These are phyloP conservation scores for Trichopus zeylanicus DNA, from an alignment of 116 monocot species.

Conservation along the genomic window DNA sequence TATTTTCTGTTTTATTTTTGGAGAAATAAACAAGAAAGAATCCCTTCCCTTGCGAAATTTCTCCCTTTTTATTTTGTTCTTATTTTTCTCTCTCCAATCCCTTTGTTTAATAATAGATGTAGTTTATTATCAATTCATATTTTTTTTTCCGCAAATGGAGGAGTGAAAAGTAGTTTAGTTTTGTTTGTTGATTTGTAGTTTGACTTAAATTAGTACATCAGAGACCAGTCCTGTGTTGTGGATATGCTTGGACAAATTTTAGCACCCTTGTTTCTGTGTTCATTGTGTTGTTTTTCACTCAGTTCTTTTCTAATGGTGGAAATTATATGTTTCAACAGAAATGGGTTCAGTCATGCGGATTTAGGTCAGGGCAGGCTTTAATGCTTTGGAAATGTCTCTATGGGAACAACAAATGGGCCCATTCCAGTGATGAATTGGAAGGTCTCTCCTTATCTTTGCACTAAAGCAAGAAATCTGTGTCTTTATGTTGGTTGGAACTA, in stretches of 20 bases:
- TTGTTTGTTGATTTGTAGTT: too few species aligned
- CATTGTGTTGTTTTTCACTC: not conserved
- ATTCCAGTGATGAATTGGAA: slow-evolving; percentile 59
- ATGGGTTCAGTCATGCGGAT: slow-evolving; percentile 89
- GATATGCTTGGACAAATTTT: not conserved
- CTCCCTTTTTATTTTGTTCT: too few species aligned
- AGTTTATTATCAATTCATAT: too few species aligned
- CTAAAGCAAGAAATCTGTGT: not conserved
- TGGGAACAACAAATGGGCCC: slow-evolving; percentile 77
- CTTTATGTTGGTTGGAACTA: not conserved
- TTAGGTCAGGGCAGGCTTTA: slow-evolving; percentile 77
- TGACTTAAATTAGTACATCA: too few species aligned
- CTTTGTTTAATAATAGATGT: too few species aligned
- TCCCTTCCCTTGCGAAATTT: too few species aligned
- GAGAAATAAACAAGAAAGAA: too few species aligned
- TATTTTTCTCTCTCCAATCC: too few species aligned
- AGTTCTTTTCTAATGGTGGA: not conserved
- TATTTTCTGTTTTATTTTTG: too few species aligned
- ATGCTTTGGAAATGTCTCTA: slow-evolving; percentile 98
- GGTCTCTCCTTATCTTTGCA: slow-evolving; percentile 25
- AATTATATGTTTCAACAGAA: slow-evolving; percentile 32
- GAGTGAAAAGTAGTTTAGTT: too few species aligned
- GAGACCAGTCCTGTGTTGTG: too few species aligned
- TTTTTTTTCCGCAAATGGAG: too few species aligned
- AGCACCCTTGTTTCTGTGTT: not conserved